A percentile compares a stretch with the other conserved stretches of the same genome.
Conservation (phyloP, 2,329 filamentous ascomycete genomes). For the Nigrospora oryzae region DNA sequence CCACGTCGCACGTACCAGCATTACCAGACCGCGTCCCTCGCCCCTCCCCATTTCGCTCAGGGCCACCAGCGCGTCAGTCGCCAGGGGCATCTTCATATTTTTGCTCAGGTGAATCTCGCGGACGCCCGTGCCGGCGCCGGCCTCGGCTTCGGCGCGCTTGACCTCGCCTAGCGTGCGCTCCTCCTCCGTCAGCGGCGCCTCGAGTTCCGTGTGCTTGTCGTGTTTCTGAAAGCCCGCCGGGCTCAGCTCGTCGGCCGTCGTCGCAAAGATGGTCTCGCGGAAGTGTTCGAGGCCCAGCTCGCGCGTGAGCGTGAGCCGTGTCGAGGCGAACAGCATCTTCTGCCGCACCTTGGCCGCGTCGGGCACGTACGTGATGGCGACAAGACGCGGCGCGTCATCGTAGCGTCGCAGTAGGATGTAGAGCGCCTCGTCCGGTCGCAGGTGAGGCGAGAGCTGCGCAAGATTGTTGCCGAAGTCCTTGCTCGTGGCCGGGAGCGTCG, state of each 20-base stretch:
- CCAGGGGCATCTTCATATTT: constrained; percentile 48
- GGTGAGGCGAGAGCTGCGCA: constrained; percentile 48
- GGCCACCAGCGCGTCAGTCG: constrained; percentile 55
- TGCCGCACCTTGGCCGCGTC: constrained; percentile 71
- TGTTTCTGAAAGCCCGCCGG: constrained; percentile 63
- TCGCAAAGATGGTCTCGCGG: constrained; percentile 66
- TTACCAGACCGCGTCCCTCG: constrained; percentile 45
- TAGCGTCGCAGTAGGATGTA: constrained; percentile 70
- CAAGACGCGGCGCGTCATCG: constrained; percentile 46
- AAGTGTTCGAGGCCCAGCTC: constrained; percentile 76
- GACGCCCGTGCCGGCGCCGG: constrained; percentile 57
- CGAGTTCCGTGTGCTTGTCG: constrained; percentile 55
- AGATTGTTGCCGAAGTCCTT: constrained; percentile 58
- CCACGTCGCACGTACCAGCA: constrained; percentile 45
- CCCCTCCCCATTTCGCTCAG: constrained; percentile 49
- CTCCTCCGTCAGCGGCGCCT: constrained; percentile 70
- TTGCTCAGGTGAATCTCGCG: constrained; percentile 52
- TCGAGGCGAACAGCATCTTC: constrained; percentile 81
- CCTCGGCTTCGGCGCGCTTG: constrained; percentile 66
- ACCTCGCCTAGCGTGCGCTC: constrained; percentile 65
- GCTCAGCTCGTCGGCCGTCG: constrained; percentile 60
- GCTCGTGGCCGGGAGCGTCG: constrained; percentile 42
- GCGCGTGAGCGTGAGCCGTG: constrained; percentile 64
- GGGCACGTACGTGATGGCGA: constrained; percentile 71
- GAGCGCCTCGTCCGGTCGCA: constrained; percentile 58